These are phyloP conservation scores for Yamadazyma blattariae DNA, from an alignment of 1,139 yeast genomes.

Conservation along the genomic window DNA sequence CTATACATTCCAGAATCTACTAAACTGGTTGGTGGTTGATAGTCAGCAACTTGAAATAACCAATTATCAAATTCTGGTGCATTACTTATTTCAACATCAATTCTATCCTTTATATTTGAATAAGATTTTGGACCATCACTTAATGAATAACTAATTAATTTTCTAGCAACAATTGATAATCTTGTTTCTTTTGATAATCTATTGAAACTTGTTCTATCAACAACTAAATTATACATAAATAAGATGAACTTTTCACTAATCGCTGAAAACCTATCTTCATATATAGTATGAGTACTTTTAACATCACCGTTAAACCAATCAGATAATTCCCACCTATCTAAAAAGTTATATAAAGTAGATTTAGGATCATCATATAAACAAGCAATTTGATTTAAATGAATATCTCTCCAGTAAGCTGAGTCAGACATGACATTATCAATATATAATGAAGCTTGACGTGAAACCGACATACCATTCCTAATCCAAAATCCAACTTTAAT, in stretches of 20 bases:
- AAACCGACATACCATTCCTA: slow-evolving; percentile 64
- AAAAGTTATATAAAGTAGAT: slow-evolving; percentile 41
- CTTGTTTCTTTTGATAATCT: slow-evolving; percentile 22
- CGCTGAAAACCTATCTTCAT: slow-evolving; percentile 54
- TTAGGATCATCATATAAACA: slow-evolving; percentile 44
- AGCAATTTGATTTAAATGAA: slow-evolving; percentile 57
- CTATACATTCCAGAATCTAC: slow-evolving; percentile 42
- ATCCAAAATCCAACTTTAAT: slow-evolving; percentile 86
- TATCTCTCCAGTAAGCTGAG: slow-evolving; percentile 40
- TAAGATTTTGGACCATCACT: slow-evolving; percentile 55
- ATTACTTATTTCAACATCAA: slow-evolving; percentile 35
- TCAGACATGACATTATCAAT: slow-evolving; percentile 35
- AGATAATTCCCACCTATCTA: slow-evolving; percentile 61
- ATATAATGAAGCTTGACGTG: slow-evolving; percentile 44
- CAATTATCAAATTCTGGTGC: slow-evolving; percentile 36
- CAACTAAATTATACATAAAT: slow-evolving; percentile 54
- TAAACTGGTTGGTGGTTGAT: slow-evolving; percentile 39
- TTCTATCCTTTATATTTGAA: slow-evolving; percentile 39
- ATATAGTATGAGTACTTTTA: slow-evolving; percentile 39
- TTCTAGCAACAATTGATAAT: slow-evolving; percentile 24
- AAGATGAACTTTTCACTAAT: slow-evolving; percentile 53
- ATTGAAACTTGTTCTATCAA: slow-evolving; percentile 52
- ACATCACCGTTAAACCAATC: slow-evolving; percentile 49
- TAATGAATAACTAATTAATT: slow-evolving; percentile 44
- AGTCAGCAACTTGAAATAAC: slow-evolving; percentile 39